Evolutionary conservation across 2,329 filamentous ascomycete genomes (phyloP), one percentile per base, ranked within the genome.

Genomic region (Ophiostoma ips): DNA sequence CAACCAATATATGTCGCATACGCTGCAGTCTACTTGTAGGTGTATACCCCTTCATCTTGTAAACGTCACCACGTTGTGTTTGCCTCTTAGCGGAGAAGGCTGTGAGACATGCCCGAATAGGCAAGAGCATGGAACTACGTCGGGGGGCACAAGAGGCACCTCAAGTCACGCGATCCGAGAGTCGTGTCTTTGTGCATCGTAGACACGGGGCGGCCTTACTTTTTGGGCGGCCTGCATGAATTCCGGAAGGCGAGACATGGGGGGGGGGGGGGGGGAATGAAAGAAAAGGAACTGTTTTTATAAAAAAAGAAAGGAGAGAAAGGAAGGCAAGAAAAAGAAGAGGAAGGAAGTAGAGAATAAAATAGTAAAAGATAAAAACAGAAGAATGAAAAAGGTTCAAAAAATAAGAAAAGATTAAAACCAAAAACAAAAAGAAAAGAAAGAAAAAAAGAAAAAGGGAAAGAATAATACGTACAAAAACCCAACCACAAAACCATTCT

Each of bases 11-110:
- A 4, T 28, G 24, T 8, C 24, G 24, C 24, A 28, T 28, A 28
- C 24, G 24, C 24, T 5, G 5, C 24, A 28, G 24, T 28, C 24
- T n/a, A n/a, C n/a, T n/a, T n/a, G n/a, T n/a, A n/a, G n/a, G n/a
- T n/a, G n/a, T n/a, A n/a, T n/a, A n/a, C n/a, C n/a, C n/a, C n/a
- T n/a, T n/a, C n/a, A n/a, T n/a, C n/a, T n/a, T n/a, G n/a, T n/a
- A n/a, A n/a, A n/a, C n/a, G n/a, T n/a, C n/a, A n/a, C n/a, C 24
- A 43, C 40, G 24, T 43, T 43, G 40, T 43, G 40, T 43, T 31
- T 43, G 40, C 40, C 40, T 43, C 40, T 30, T 5, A 3, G 7
- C 24, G 37, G 9, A 15, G 18, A 21, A n/a, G 12, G 12, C 9
- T 13, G 18, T 24, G 40, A 18, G 24, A 31, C 9, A 43, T 30